Evolutionary conservation across 2,329 filamentous ascomycete species (phyloP).

Genomic region (Endothia cerciana): DNA sequence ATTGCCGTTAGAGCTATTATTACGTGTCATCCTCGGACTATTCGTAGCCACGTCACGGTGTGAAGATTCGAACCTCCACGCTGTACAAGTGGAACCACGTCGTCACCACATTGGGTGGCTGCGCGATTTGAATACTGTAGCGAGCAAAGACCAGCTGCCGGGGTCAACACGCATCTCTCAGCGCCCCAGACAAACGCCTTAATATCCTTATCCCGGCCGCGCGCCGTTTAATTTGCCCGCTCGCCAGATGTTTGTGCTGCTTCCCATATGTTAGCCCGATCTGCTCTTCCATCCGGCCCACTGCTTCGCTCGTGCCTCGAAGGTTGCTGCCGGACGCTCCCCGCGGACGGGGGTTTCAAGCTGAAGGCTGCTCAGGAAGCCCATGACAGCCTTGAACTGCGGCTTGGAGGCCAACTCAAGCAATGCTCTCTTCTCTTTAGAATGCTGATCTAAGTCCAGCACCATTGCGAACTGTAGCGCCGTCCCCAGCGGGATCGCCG

Average conservation of each 20-base stretch:
- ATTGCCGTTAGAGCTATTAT: neutral
- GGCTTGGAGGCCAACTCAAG: slow-evolving; percentile 7
- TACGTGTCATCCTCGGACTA: neutral
- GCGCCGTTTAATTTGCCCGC: neutral
- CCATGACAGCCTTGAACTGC: slow-evolving; percentile 12
- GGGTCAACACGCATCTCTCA: neutral
- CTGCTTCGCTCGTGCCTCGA: slow-evolving; percentile 16
- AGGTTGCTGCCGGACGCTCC: slow-evolving; percentile 4
- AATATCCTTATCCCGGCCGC: neutral
- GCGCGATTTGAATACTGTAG: neutral
- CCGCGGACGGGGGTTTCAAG: slow-evolving; percentile 4
- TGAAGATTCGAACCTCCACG: neutral
- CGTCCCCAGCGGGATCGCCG: slow-evolving; percentile 15
- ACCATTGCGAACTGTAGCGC: slow-evolving; percentile 11
- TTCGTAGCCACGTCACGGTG: neutral
- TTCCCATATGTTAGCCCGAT: neutral
- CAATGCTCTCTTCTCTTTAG: slow-evolving; percentile 2
- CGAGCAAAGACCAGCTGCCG: neutral
- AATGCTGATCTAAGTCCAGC: neutral
- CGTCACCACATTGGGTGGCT: too few relatives aligned
- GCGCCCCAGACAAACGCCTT: neutral
- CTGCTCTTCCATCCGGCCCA: slow-evolving; percentile 6
- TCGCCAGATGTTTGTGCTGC: neutral
- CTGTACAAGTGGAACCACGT: neutral
- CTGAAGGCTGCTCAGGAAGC: slow-evolving; percentile 13